These are phyloP conservation scores for Eutrema japonicum DNA, from an alignment of 345 rosid species.

Conservation along the genomic window DNA sequence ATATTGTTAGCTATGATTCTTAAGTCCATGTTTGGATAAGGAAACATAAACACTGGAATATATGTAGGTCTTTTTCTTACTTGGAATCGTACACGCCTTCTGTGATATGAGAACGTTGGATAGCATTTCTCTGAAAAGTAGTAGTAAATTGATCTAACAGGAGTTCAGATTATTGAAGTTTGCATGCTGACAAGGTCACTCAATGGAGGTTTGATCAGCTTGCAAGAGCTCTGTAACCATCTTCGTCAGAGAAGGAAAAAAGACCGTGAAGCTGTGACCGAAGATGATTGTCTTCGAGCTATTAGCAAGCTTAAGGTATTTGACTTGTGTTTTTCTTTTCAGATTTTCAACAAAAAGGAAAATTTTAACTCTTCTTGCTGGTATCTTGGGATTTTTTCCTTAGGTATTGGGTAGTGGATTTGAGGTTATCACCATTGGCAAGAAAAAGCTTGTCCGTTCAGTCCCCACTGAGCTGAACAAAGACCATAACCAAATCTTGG, in stretches of 20 bases:
- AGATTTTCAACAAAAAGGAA: neutral
- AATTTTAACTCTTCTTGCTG: neutral
- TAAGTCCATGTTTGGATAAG: neutral
- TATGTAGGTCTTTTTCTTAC: neutral
- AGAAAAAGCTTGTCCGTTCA: slow-evolving; percentile 84
- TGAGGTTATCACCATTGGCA: slow-evolving; percentile 90
- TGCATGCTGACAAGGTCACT: slow-evolving; percentile 89
- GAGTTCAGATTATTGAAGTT: slow-evolving; percentile 92
- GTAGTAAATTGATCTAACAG: slow-evolving; percentile 56
- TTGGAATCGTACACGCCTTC: neutral
- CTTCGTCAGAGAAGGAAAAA: slow-evolving; percentile 72
- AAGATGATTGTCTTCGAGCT: slow-evolving; percentile 96
- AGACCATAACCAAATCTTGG: slow-evolving; percentile 92
- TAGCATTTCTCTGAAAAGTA: slow-evolving; percentile 8
- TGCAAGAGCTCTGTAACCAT: slow-evolving; percentile 76
- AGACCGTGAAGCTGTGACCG: slow-evolving; percentile 80
- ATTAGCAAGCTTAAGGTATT: slow-evolving; percentile 89
- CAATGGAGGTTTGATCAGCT: slow-evolving; percentile 88
- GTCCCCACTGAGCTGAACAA: slow-evolving; percentile 93
- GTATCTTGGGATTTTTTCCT: slow-evolving; percentile 10
- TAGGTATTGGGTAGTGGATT: slow-evolving; percentile 87
- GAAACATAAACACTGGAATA: neutral
- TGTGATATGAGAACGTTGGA: neutral
- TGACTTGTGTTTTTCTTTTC: neutral
- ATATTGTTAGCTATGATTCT: slow-evolving; percentile 4